Conservation (phyloP, 768 basidiomycete genomes). For the Kwoniella shandongensis region DNA sequence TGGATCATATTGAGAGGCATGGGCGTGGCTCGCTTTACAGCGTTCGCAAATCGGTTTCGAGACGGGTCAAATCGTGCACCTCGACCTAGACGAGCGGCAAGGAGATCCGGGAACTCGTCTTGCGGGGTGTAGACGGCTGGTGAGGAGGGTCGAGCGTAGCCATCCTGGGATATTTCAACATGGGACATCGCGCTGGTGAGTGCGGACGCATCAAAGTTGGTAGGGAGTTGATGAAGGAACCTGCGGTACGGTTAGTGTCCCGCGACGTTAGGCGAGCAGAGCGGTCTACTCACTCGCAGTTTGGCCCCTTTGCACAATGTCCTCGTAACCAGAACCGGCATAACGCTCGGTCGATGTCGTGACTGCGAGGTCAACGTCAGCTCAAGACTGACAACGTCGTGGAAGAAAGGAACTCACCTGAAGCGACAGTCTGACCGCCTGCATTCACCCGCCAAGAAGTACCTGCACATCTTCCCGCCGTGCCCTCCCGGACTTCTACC, state of each 20-base stretch:
- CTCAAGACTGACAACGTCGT: no score
- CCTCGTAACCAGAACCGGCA: constrained; percentile 98
- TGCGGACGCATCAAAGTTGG: constrained; percentile 66
- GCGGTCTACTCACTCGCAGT: constrained; percentile 65
- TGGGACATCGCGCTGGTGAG: constrained; percentile 50
- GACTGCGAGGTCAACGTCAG: constrained; percentile 58
- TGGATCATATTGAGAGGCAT: constrained; percentile 27
- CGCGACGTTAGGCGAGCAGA: neutral
- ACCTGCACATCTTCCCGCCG: constrained; percentile 75
- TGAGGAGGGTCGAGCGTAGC: constrained; percentile 36
- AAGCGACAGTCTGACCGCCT: constrained; percentile 94
- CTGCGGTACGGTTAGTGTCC: constrained; percentile 23
- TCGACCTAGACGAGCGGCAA: constrained; percentile 26
- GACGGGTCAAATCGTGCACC: constrained; percentile 70
- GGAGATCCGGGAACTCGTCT: constrained; percentile 53
- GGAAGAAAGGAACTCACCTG: constrained; percentile 80
- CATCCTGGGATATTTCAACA: constrained; percentile 49
- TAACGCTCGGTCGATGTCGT: constrained; percentile 88
- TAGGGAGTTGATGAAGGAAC: constrained; percentile 86
- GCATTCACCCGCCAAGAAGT: constrained; percentile 95
- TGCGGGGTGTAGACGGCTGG: constrained; percentile 21
- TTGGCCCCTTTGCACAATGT: constrained; percentile 93
- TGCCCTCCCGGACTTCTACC: constrained; percentile 43
- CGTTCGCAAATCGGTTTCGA: constrained; percentile 83
- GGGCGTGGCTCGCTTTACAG: constrained; percentile 70